A percentile compares a stretch with the other conserved stretches of the same genome.
Conservation (phyloP, 345 rosid genomes). For the Heritiera littoralis region DNA sequence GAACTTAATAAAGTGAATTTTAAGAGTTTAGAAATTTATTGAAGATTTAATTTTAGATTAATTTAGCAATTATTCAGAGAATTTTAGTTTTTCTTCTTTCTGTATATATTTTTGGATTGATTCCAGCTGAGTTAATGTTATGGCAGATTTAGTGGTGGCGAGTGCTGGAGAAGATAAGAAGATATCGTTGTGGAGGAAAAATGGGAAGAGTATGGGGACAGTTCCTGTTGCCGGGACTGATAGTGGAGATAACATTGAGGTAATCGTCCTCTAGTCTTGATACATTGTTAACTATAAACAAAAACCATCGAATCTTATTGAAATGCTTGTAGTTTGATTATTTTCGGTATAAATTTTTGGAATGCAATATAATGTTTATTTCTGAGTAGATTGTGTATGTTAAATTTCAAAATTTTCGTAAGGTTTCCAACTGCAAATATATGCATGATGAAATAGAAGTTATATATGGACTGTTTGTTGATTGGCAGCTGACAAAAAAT, state of each 20-base stretch:
- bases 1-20: neutral
- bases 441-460: neutral
- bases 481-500: neutral
- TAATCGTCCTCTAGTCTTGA: constrained; percentile 19
- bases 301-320: neutral
- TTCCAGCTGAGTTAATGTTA: constrained; percentile 8
- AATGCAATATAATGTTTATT: neutral
- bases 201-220: constrained; percentile 81
- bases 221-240: constrained; percentile 76
- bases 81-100: neutral
- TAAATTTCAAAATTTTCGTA: neutral
- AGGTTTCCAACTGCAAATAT: neutral
- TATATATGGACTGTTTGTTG: neutral
- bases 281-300: neutral
- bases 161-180: constrained; percentile 97
- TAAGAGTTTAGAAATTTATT: neutral
- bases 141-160: constrained; percentile 93
- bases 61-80: neutral
- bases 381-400: neutral
- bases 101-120: neutral
- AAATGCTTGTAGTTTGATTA: neutral
- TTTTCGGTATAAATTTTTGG: neutral
- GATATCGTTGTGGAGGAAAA: constrained; percentile 84
- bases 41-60: neutral
- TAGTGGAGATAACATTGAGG: constrained; percentile 73